Base-by-base conservation (phyloP, 306 rosid species). In the apple (Malus domestica) region DNA sequence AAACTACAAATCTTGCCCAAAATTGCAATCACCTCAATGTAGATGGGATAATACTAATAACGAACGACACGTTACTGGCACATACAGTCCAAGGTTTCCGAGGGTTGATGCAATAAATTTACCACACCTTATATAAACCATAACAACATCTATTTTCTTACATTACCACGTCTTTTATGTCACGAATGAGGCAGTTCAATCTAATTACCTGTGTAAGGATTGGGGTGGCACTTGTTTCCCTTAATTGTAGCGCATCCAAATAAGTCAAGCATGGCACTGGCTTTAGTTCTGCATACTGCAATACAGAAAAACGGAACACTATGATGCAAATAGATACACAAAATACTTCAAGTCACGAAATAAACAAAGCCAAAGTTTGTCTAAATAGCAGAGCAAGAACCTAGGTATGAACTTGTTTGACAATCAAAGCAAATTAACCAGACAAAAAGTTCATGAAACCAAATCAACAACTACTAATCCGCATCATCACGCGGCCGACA, bases 241-340 rank as follows among this genome's bases (percentile, higher is more conserved):
- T 82, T 84, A 95, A 84, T 30, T 78, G 73, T 80, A 85, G 77
- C 79, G 97, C 99, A 72, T 89, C 92, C 52, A 85, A 78, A 78
- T 89, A 92, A 78, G 97, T 92, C 90, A 90, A 74, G 86, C 97
- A 95, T 35, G 97, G 98, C 59, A 95, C 99, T 60, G 99, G 99
- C 85, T 90, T 95, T 57, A 95, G 96, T 71, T 95, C 99, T 52
- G 99, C 99, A 86, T 95, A 95, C 99, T 95, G 88, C 85, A 86
- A 78, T 68, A 78, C 35, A 22, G 15, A 70, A 66, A 57, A 79
- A 77, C 42, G 67, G 70, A 18, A 46, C 42, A 54, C 67, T 22
- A 78, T 38, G 29, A 72, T 69, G 40, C 68, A 70, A 78, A 51
- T 51, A 4, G 13, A 76, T 4, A 76, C 2, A 54, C 71, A 49